Conservation (phyloP, 345 rosid species). For the Acer saccharum region DNA sequence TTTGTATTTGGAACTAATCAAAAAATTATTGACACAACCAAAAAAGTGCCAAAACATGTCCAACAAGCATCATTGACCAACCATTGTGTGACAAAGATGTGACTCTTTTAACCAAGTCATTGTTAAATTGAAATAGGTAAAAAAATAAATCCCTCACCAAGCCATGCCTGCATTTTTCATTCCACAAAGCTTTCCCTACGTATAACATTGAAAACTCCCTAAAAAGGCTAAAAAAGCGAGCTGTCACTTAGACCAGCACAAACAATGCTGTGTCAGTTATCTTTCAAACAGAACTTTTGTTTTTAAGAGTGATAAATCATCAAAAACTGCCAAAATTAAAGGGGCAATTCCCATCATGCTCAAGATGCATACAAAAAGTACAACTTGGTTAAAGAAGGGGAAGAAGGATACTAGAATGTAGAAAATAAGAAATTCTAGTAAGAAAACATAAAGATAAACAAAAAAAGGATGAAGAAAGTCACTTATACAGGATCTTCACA, state of each 20-base stretch:
- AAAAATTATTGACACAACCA: background rate
- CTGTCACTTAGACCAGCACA: background rate
- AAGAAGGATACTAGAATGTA: background rate
- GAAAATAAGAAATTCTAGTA: background rate
- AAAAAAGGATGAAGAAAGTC: too few relatives aligned
- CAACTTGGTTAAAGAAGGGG: background rate
- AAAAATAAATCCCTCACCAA: too few relatives aligned
- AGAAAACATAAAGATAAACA: background rate
- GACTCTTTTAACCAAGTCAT: background rate
- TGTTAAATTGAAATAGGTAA: too few relatives aligned
- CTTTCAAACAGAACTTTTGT: background rate
- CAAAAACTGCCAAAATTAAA: background rate
- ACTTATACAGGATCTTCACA: too few relatives aligned
- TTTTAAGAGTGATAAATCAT: background rate
- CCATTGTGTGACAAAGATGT: background rate
- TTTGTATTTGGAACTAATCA: too few relatives aligned
- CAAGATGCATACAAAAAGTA: background rate
- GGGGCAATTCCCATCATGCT: background rate
- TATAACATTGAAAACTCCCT: too few relatives aligned
- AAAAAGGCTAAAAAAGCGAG: too few relatives aligned
- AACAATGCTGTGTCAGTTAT: background rate
- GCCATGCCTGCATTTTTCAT: too few relatives aligned
- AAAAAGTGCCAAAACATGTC: background rate
- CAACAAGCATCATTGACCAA: background rate
- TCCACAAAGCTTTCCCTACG: too few relatives aligned